phyloP scores from a whole-genome alignment of 441 rosid species.

The Populus trichocarpa region DNA sequence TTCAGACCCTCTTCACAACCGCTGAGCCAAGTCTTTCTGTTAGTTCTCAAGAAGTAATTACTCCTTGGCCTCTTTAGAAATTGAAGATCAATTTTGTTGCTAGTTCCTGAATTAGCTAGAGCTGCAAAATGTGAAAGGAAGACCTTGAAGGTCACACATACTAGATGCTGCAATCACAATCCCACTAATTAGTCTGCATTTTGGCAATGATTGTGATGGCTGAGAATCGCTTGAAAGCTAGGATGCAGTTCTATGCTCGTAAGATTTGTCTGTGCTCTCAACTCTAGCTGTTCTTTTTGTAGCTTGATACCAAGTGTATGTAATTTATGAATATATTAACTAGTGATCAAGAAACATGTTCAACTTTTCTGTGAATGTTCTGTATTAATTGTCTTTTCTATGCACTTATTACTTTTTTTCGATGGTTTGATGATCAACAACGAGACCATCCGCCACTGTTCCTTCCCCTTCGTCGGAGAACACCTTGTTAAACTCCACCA shows the following conservation, averaged over 20 bases:
- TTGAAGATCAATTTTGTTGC: background rate
- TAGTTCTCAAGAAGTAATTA: background rate
- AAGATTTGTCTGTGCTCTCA: background rate
- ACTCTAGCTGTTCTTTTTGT: constrained; percentile 8
- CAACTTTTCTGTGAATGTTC: background rate
- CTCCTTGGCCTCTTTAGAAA: background rate
- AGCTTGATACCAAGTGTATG: constrained; percentile 5
- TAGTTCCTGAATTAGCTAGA: background rate
- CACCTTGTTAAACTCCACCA: no score
- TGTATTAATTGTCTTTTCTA: background rate
- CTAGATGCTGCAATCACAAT: background rate
- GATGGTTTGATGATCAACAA: background rate
- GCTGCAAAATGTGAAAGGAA: constrained; percentile 4
- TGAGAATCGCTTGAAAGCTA: background rate
- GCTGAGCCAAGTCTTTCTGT: constrained; percentile 26
- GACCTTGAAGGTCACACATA: background rate
- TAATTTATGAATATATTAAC: background rate
- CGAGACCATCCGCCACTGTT: background rate
- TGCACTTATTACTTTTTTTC: no score
- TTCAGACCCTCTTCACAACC: constrained; percentile 79
- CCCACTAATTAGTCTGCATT: background rate
- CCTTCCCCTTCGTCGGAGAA: no score
- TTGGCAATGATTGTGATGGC: constrained; percentile 3
- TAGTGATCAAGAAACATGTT: background rate
- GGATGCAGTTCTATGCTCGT: background rate